Base-by-base conservation (phyloP, 352 stramenopile genomes). In the Globisporangium spinosum region DNA sequence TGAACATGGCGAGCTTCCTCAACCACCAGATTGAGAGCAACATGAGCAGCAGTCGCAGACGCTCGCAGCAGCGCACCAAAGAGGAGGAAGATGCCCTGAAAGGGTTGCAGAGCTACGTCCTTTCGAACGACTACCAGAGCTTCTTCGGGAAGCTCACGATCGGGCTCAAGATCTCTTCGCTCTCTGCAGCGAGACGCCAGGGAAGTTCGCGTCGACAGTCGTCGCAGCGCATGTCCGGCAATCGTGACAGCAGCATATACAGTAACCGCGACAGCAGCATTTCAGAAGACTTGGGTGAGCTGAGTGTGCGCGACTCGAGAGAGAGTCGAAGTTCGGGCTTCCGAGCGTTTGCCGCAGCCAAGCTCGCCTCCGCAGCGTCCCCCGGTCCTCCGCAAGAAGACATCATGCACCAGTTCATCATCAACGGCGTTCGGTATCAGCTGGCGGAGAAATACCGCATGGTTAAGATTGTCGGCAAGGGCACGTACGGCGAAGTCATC, bases 401-500 rank as follows among this genome's bases (percentile, higher is more conserved):
- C 22, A 71, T 90, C n/a, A 92, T 95, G 83, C 88, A 95, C 66
- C 86, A 95, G 76, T 94, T 95, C 70, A 82, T 95, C 27, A 95
- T 95, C 69, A 93, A 89, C 55, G 86, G 87, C 49, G 84, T 93
- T 60, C 87, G 86, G n/a, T 95, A 93, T 69, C 85, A 93, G 61
- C 67, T 95, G 20, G 80, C 86, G 1, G 85, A 95, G 58, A 94
- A 94, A 64, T 95, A 95, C 65, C 88, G 88, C 25, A 95, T 95
- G 88, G 88, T 95, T 34, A 95, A 94, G 68, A 91, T 95, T 49
- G 88, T 95, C 6, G 88, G 88, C 34, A 93, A 93, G 70, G 89
- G 89, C 34, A 95, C 87, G n/a, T 97, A 97, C 65, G 89, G 89
- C 15, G 87, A 96, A 65, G 89, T 97, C 57, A 97, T 97, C 64